Evolutionary conservation across 768 basidiomycete genomes (phyloP).

Genomic region (Exidia glandulosa): DNA sequence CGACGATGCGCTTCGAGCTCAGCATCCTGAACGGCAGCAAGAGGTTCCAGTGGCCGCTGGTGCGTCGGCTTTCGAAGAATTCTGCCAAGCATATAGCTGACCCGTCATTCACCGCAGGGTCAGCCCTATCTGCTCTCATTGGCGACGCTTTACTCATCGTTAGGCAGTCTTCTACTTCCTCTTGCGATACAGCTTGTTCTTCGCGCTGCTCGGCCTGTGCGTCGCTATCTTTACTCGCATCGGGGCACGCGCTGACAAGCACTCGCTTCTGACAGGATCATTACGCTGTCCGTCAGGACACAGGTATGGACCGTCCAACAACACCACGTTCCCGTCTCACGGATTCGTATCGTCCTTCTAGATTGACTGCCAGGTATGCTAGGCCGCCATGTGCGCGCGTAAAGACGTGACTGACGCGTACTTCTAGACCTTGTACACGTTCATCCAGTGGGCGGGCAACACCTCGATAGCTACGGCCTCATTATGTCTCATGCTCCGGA

Average conservation of each 20-base stretch:
- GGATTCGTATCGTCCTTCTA: constrained; percentile 19
- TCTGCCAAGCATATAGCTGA: too few species aligned
- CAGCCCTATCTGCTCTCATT: too few species aligned
- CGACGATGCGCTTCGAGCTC: constrained; percentile 55
- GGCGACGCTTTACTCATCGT: background rate
- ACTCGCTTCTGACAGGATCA: constrained; percentile 25
- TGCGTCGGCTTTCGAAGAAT: constrained; percentile 16
- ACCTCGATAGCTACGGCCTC: constrained; percentile 58
- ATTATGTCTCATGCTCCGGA: constrained; percentile 58
- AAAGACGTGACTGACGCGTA: too few species aligned
- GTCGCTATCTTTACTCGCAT: constrained; percentile 15
- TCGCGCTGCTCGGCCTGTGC: constrained; percentile 61
- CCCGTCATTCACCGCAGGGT: too few species aligned
- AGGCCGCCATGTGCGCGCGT: too few species aligned
- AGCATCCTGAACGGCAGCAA: constrained; percentile 44
- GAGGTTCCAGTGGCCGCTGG: constrained; percentile 58
- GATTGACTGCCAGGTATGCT: constrained; percentile 57
- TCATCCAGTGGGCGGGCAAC: constrained; percentile 56
- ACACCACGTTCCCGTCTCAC: background rate
- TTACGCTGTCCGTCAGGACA: constrained; percentile 48
- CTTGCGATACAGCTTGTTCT: constrained; percentile 52
- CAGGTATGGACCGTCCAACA: constrained; percentile 15
- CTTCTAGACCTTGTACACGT: constrained; percentile 58
- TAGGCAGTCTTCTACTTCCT: constrained; percentile 55
- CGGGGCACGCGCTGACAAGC: constrained; percentile 1